Evolutionary conservation across 139 green algal species (phyloP).

Genomic region (Pseudopediastrum boryanum): DNA sequence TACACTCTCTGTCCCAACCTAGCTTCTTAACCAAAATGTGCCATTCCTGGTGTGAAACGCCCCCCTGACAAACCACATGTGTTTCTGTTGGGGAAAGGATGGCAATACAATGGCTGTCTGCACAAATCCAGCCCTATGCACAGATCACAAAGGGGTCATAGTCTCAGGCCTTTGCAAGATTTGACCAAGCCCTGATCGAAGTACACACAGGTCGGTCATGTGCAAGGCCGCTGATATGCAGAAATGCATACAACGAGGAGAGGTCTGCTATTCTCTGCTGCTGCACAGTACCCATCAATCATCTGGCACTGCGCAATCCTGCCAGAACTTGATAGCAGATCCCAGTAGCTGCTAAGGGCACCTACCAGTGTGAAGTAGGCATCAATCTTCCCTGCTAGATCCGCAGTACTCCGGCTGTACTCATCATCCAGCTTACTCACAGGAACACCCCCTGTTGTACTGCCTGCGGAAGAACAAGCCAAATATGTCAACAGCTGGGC

Average conservation of each 20-base stretch:
- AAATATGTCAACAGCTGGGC: background rate
- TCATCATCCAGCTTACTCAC: constrained; percentile 38
- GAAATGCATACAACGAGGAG: background rate
- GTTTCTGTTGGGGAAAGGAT: no score
- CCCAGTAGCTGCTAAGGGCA: constrained; percentile 19
- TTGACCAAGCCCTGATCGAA: background rate
- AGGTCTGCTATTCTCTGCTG: background rate
- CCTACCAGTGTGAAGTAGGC: constrained; percentile 20
- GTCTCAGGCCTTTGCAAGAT: background rate
- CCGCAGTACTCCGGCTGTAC: constrained; percentile 37
- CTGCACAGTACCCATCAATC: no score
- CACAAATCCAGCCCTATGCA: no score
- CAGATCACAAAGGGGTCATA: no score
- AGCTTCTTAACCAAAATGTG: background rate
- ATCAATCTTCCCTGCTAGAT: constrained; percentile 27
- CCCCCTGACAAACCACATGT: no score
- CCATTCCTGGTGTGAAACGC: no score
- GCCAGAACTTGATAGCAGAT: constrained; percentile 36
- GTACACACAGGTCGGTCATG: background rate
- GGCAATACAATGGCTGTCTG: no score
- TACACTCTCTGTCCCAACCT: background rate
- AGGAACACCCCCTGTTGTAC: constrained; percentile 4
- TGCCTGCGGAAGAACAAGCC: background rate
- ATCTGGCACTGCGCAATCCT: background rate
- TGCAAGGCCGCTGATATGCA: background rate